Base-by-base conservation (phyloP, 257 asterid genomes). In the Handroanthus guayacan region DNA sequence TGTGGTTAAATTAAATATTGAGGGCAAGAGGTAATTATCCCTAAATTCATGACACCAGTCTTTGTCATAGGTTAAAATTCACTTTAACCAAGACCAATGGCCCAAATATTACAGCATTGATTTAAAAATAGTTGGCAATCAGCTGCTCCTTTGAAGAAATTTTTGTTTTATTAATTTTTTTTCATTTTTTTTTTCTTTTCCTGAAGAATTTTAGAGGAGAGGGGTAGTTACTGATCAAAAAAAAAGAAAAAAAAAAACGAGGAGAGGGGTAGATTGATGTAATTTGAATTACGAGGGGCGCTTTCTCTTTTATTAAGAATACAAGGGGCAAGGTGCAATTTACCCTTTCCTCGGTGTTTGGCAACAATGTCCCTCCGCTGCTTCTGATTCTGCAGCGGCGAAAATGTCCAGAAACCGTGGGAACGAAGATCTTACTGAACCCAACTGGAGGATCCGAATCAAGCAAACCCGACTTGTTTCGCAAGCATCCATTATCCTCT, bases 401-500 rank as follows among this genome's bases (percentile, higher is more conserved):
- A 67, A 80, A 65, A 84, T 80, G 84, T 70, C 34, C 63, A 61
- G 70, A 73, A 54, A 16, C 69, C 71, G 74, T 54, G 57, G 14
- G 0, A 31, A 79, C 65, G 43, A 70, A 34, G 51, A n/a, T 13
- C 39, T 36, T 36, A 50, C 10, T 20, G 61, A 34, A 20, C 79
- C 76, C 39, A 69, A 74, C 31, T 94, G 98, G 97, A 90, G 97
- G 85, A 77, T 48, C 62, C 86, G 74, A 72, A 74, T 80, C 75
- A 84, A 80, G 41, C 89, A 85, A 71, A 80, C 75, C 74, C 97
- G 81, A 67, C 34, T 89, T 56, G 73, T 89, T 69, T 86, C 88
- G 54, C 97, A 89, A 70, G 87, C 90, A 52, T 89, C 94, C 67
- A 20, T 86, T 6, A 70, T 92, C 69, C 79, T 94, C 85, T 73